Evolutionary conservation across 805 yeast species (phyloP), one percentile per base, ranked within the genome.

Genomic region (Debaryomyces hansenii): DNA sequence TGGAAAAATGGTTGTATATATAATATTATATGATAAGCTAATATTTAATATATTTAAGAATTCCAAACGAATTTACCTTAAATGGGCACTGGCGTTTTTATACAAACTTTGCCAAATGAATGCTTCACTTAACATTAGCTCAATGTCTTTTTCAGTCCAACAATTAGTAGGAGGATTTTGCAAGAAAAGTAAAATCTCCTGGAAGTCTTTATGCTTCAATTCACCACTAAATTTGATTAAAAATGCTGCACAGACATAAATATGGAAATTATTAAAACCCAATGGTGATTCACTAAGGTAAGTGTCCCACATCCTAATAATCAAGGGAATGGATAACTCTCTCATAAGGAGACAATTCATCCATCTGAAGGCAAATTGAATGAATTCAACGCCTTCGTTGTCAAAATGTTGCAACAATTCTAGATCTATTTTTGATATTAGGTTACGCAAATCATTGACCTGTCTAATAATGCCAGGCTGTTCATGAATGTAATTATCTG

Each of bases 341-440:
- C 99, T 80, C 99, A 94, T 94, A 41, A 94, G 71, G 58, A 94
- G 72, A 70, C 99, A 94, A 67, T 94, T 94, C 98, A 94, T 94
- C 99, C 99, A 94, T 55, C 99, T 77, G 70, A 94, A 94, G 16
- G 97, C 82, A 66, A 94, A 94, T 66, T 94, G 99, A 52, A 94
- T 82, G 59, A 94, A 94, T 65, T 94, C 96, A n/a, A 94, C 82
- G 40, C 87, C 87, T 62, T 94, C 97, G 1, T 65, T 59, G 49
- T 84, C 83, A 52, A 94, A 79, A 68, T 94, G 98, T 33, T 74
- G 73, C 34, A 84, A 83, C 29, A 94, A 72, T 20, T 79, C 84
- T 2, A 77, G 65, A 59, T 94, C 98, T 46, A 92, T 91, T 52
- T 96, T 77, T 51, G 82, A 78, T 14, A 91, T 88, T 42, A 94